phyloP scores from a whole-genome alignment of 257 asterid species.

The Forsythia viridissima region DNA sequence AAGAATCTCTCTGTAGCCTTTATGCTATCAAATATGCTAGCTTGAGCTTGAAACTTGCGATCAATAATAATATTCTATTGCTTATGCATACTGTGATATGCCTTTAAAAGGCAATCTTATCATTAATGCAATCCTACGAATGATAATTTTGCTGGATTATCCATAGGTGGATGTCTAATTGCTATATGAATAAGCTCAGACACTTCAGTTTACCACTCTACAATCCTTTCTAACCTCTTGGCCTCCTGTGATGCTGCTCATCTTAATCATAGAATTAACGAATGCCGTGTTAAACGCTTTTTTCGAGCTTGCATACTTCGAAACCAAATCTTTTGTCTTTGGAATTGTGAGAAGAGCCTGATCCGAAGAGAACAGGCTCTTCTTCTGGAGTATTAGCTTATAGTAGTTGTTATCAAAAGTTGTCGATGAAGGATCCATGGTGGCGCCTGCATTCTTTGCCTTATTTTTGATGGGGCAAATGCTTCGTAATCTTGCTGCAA shows the following conservation, averaged over 20 bases:
- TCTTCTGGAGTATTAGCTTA: conserved; percentile 54
- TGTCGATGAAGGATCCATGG: conserved; percentile 70
- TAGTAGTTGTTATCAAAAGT: conserved; percentile 74
- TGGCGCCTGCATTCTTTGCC: conserved; percentile 60
- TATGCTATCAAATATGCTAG: neutral
- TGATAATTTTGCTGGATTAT: neutral
- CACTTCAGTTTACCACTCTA: conserved; percentile 56
- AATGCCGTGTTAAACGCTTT: conserved; percentile 62
- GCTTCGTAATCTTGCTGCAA: conserved; percentile 54
- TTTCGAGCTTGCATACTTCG: conserved; percentile 62
- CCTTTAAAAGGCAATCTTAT: neutral
- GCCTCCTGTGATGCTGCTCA: conserved; percentile 87
- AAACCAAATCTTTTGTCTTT: conserved; percentile 48
- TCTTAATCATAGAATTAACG: conserved; percentile 71
- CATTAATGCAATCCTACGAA: neutral
- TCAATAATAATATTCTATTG: neutral
- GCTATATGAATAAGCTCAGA: neutral
- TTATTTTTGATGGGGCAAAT: conserved; percentile 52
- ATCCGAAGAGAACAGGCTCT: conserved; percentile 64
- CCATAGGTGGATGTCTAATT: neutral
- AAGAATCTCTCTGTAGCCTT: neutral
- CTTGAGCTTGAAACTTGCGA: neutral
- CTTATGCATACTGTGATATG: neutral
- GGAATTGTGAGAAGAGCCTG: conserved; percentile 65
- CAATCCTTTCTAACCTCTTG: conserved; percentile 79